These are phyloP conservation scores for Pythium myriotylum DNA, from an alignment of 352 stramenopile species.

Conservation along the genomic window DNA sequence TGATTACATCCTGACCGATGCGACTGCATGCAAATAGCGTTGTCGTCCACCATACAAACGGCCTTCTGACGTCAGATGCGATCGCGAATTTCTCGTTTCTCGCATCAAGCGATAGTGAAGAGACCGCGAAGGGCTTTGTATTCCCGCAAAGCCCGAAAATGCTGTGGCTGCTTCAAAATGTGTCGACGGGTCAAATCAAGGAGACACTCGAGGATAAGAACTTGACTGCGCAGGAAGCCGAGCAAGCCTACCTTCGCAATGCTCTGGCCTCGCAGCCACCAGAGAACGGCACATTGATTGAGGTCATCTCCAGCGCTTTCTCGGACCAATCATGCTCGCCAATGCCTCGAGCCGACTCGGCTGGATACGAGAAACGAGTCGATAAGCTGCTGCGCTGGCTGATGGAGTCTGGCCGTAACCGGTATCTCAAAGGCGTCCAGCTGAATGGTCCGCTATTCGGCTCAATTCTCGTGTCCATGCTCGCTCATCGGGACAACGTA, in stretches of 20 bases:
- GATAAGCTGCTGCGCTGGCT: conserved; percentile 64
- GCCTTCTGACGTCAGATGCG: conserved; percentile 49
- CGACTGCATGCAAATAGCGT: too few relatives aligned
- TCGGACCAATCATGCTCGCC: conserved; percentile 61
- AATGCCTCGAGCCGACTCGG: conserved; percentile 42
- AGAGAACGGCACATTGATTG: conserved; percentile 32
- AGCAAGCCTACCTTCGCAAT: conserved; percentile 64
- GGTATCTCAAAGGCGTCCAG: conserved; percentile 65
- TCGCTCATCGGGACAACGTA: conserved; percentile 64
- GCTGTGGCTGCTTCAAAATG: conserved; percentile 72
- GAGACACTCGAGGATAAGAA: conserved; percentile 56
- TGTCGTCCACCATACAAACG: conserved; percentile 68
- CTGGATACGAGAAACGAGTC: conserved; percentile 56
- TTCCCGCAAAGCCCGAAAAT: conserved; percentile 79
- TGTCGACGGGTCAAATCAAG: conserved; percentile 63
- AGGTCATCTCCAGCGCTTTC: conserved; percentile 53
- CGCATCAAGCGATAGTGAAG: conserved; percentile 17
- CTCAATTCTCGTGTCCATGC: conserved; percentile 77
- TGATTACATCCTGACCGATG: too few relatives aligned
- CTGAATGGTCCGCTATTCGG: conserved; percentile 72
- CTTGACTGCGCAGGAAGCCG: conserved; percentile 53
- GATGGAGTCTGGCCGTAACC: conserved; percentile 66
- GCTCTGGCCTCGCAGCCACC: conserved; percentile 40
- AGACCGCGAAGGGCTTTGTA: conserved; percentile 12
- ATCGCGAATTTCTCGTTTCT: conserved; percentile 68